Base-by-base conservation (phyloP, 148 eudicot genomes). In the Vaccinium macrocarpon region DNA sequence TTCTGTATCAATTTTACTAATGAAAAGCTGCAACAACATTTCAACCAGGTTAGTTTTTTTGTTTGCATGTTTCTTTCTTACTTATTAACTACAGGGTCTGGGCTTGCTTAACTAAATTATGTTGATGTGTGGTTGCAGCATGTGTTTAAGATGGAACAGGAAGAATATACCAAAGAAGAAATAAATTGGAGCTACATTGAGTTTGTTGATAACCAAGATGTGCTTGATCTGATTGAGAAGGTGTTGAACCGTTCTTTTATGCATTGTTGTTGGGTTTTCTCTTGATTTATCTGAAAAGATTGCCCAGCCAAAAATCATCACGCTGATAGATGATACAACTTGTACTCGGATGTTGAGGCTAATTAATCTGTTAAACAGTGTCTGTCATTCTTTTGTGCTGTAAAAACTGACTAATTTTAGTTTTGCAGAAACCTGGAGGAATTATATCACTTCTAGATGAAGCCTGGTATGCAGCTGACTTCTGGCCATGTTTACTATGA, bases 121-220 rank as follows among this genome's bases (percentile, higher is more conserved):
- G 82, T 19, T 62, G 23, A 84, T 85, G 25, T 89, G 68, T 90
- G 61, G 57, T 81, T 94, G 90, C 98, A 97, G 99, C 99, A 97
- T 88, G 99, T 97, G 68, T 97, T 97, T 85, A 97, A 97, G 90
- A 97, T 92, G 99, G 99, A 97, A 89, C 99, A 97, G 88, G 99
- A 97, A 89, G 98, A 97, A 82, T 97, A 97, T 86, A 95, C 98
- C 83, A 97, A 92, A 86, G 99, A 97, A 89, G 89, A 94, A 88
- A 97, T 97, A 84, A 88, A 93, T 78, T 97, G 99, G 99, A 95
- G 99, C 84, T 97, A 95, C 91, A 97, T 97, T 84, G 98, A 97
- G 84, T 97, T 95, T 86, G 99, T 97, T 79, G 98, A 97, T 87
- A 97, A 97, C 85, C 98, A 97, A 89, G 99, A 95, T 90, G 93